These are phyloP conservation scores for Lasiodiplodia theobromae DNA, from an alignment of 2,329 filamentous ascomycete species.

Conservation along the genomic window DNA sequence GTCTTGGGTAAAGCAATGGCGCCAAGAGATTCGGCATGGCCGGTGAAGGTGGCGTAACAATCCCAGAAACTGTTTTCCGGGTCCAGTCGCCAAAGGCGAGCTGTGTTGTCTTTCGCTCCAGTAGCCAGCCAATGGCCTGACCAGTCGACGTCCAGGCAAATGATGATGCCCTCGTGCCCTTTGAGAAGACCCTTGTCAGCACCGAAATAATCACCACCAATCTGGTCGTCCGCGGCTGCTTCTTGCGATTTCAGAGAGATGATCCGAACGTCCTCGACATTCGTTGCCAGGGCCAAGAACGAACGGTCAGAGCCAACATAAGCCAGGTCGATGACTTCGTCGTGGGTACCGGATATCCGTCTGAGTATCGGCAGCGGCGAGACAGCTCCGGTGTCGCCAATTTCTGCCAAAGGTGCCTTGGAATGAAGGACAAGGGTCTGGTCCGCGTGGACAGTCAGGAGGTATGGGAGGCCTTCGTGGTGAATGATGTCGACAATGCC, in stretches of 20 bases:
- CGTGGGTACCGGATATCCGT: constrained; percentile 92
- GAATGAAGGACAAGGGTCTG: constrained; percentile 84
- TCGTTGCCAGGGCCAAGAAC: constrained; percentile 88
- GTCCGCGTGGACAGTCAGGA: constrained; percentile 86
- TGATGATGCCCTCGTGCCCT: constrained; percentile 94
- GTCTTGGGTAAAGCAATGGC: constrained; percentile 83
- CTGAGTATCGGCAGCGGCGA: constrained; percentile 68
- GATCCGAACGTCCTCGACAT: constrained; percentile 90
- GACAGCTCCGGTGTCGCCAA: constrained; percentile 56
- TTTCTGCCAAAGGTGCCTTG: constrained; percentile 51
- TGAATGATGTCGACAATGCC: constrained; percentile 77
- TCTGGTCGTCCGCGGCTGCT: constrained; percentile 34
- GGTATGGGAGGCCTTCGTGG: constrained; percentile 68
- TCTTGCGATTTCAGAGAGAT: constrained; percentile 68
- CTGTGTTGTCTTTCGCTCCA: constrained; percentile 95
- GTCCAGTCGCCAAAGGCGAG: constrained; percentile 88
- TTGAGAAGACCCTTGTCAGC: constrained; percentile 86
- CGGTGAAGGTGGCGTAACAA: constrained; percentile 84
- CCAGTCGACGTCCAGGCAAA: constrained; percentile 93
- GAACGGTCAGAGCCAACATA: constrained; percentile 84
- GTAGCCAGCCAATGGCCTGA: constrained; percentile 97
- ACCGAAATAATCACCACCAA: constrained; percentile 74
- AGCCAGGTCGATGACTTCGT: constrained; percentile 94
- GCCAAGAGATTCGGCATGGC: constrained; percentile 92
- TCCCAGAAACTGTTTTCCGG: constrained; percentile 74